Conservation (phyloP, 1,284 basidiomycete species). For the Sporisorium reilianum region DNA sequence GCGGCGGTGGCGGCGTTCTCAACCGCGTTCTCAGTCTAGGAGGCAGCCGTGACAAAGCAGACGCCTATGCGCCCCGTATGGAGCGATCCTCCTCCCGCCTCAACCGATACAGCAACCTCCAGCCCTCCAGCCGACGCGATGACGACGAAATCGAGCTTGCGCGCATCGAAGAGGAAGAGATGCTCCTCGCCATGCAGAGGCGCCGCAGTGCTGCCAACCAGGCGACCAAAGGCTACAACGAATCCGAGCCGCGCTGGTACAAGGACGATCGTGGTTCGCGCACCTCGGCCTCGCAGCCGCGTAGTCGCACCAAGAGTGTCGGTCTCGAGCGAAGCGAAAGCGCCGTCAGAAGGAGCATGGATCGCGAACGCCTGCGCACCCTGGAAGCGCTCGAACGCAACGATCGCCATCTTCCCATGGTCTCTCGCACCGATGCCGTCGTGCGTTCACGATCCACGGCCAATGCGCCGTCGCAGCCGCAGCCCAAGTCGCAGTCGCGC, state of each 20-base stretch:
- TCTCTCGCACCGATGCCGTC: slow-evolving; percentile 30
- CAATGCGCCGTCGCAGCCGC: slow-evolving; percentile 2
- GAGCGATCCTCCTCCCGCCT: slow-evolving; percentile 28
- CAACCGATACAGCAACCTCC: slow-evolving; percentile 32
- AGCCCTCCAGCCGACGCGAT: slow-evolving; percentile 27
- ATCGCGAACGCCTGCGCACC: slow-evolving; percentile 37
- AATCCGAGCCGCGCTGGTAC: slow-evolving; percentile 47
- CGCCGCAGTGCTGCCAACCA: slow-evolving; percentile 40
- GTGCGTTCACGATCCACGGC: slow-evolving; percentile 21
- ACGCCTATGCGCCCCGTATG: slow-evolving; percentile 15
- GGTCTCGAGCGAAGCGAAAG: slow-evolving; percentile 30
- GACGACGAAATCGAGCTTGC: slow-evolving; percentile 39
- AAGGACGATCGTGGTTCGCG: slow-evolving; percentile 29
- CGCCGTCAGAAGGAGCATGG: slow-evolving; percentile 38
- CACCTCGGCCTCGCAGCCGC: slow-evolving; percentile 7
- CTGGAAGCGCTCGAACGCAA: slow-evolving; percentile 33
- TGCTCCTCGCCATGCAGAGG: slow-evolving; percentile 42
- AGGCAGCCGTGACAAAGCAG: slow-evolving; percentile 23
- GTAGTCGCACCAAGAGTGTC: background rate
- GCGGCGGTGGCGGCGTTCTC: slow-evolving; percentile 32
- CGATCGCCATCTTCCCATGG: slow-evolving; percentile 25
- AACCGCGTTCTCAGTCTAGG: slow-evolving; percentile 36
- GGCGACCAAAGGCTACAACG: slow-evolving; percentile 26
- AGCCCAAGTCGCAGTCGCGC: slow-evolving; percentile 8
- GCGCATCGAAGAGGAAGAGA: slow-evolving; percentile 50